Percentiles rank a stretch among this genome's conserved stretches.
These are phyloP conservation scores for Leishmania mexicana DNA, from an alignment of 208 protist genomes.

Conservation along the genomic window DNA sequence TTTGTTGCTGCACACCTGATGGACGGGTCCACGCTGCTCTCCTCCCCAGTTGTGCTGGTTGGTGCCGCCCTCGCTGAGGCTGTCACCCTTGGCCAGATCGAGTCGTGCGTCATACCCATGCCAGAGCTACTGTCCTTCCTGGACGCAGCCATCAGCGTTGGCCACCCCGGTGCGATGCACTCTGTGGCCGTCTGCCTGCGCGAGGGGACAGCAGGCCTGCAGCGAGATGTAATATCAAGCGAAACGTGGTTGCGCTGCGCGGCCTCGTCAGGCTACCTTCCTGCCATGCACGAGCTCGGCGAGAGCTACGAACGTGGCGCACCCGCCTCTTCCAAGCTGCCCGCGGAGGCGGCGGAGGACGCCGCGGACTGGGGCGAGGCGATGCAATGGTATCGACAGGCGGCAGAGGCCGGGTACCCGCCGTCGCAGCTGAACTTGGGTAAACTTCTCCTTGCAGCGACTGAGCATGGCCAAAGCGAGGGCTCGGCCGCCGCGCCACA, in stretches of 20 bases:
- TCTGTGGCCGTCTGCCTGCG: conserved; percentile 64
- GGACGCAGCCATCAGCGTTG: conserved; percentile 43
- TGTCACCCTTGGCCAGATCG: conserved; percentile 14
- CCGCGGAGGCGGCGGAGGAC: neutral
- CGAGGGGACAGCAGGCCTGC: conserved; percentile 50
- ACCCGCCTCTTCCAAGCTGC: conserved; percentile 1
- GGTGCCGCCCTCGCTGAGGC: conserved; percentile 46
- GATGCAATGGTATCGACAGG: conserved; percentile 59
- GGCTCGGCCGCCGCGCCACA: conserved; percentile 1
- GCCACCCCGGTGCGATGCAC: conserved; percentile 77
- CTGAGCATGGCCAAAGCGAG: conserved; percentile 26
- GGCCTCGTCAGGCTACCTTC: conserved; percentile 60
- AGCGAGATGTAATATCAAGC: conserved; percentile 41
- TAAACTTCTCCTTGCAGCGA: conserved; percentile 67
- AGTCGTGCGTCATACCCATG: neutral
- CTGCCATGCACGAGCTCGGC: conserved; percentile 84
- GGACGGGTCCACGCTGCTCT: neutral
- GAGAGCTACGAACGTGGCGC: conserved; percentile 68
- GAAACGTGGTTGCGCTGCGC: conserved; percentile 70
- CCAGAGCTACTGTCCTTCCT: conserved; percentile 31
- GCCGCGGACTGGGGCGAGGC: conserved; percentile 82
- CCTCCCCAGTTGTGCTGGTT: conserved; percentile 34
- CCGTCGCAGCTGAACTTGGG: conserved; percentile 80
- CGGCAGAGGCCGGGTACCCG: conserved; percentile 56
- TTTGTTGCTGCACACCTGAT: conserved; percentile 16